Base-by-base conservation (phyloP, 805 yeast genomes). In the Pichia eremophila region DNA sequence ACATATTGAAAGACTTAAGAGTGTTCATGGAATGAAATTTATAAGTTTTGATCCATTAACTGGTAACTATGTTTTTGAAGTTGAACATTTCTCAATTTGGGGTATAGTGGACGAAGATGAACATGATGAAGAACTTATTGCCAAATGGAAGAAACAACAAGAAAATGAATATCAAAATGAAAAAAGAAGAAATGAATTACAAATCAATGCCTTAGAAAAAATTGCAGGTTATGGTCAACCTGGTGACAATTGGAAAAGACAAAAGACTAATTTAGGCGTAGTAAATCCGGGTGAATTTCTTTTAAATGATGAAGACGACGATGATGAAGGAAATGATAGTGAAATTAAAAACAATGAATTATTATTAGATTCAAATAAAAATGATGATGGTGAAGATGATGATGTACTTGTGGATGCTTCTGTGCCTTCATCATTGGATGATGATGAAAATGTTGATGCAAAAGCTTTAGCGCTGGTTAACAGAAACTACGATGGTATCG, bases 81-180 rank as follows among this genome's bases (percentile, higher is more conserved):
- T 90, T 9, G 80, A 84, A 55, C 99, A 93, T 68, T 93, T 93
- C 59, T 88, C 96, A 68, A 78, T 85, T 7, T 93, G 97, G 96
- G 98, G 98, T 8, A 66, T 93, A 37, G 73, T 83, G 17, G 85
- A 81, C 53, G 87, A 82, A 27, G 81, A 70, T 14, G 76, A 74
- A 37, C 71, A 77, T 39, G 88, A 79, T 53, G 72, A 69, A 11
- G 74, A 73, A 27, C 64, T 72, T 22, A 61, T 60, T 45, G 53
- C 49, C 48, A 63, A 52, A 41, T 66, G 60, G 51, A 50, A 55
- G 12, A 56, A 57, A 41, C 65, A 64, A 48, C 62, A 63, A 41
- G 47, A 52, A 41, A 47, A 44, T 19, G 61, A 58, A 49, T 35
- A 22, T 2, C 37, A 38, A 14, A 49, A 44, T 17, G 53, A 55